Percentiles rank a stretch among this genome's conserved stretches.
phyloP scores from a whole-genome alignment of 1,139 yeast genomes.

The Sugiyamaella paludigena region DNA sequence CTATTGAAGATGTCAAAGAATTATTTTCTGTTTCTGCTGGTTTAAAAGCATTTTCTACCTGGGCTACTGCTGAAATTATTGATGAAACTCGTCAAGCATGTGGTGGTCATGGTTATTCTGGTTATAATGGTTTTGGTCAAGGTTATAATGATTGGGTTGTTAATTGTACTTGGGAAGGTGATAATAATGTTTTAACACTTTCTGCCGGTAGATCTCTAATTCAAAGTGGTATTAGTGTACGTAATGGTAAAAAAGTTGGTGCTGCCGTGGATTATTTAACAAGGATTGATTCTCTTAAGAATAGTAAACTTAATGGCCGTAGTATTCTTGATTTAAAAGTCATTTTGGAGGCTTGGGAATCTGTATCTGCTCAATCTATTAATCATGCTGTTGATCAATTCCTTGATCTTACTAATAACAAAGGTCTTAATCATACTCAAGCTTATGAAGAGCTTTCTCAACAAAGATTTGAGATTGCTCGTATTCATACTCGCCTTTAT shows the following conservation, averaged over 20 bases:
- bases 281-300: conserved; percentile 25
- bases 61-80: conserved; percentile 76
- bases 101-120: conserved; percentile 95
- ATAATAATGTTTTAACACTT: conserved; percentile 79
- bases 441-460: conserved; percentile 47
- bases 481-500: conserved; percentile 43
- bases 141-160: conserved; percentile 92
- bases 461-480: conserved; percentile 45
- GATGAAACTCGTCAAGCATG: conserved; percentile 94
- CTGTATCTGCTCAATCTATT: conserved; percentile 40
- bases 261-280: conserved; percentile 35
- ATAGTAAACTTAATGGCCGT: conserved; percentile 29
- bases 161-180: conserved; percentile 98
- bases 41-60: conserved; percentile 83
- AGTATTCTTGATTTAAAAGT: conserved; percentile 35
- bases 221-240: conserved; percentile 35
- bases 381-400: conserved; percentile 37
- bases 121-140: conserved; percentile 86
- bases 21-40: conserved; percentile 86
- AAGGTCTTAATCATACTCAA: conserved; percentile 34
- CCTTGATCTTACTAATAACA: conserved; percentile 25
- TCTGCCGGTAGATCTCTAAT: conserved; percentile 61
- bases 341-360: conserved; percentile 43
- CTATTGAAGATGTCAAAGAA: conserved; percentile 67
- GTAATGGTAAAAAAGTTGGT: conserved; percentile 35